These are phyloP conservation scores for Debaryomyces subglobosus DNA, from an alignment of 1,139 yeast species.

Conservation along the genomic window DNA sequence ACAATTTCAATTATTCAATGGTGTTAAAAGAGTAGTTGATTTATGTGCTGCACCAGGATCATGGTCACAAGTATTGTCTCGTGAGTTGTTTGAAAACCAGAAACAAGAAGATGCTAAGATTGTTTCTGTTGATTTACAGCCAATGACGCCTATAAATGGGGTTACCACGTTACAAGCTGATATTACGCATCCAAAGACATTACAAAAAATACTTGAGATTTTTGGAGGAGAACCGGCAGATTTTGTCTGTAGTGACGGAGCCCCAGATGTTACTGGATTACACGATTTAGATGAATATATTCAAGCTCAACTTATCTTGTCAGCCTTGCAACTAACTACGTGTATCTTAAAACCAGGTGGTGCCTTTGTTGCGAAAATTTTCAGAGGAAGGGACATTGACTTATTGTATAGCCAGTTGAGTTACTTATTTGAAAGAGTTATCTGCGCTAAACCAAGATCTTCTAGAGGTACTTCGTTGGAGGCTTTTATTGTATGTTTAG, in stretches of 20 bases:
- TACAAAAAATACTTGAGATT: constrained; percentile 69
- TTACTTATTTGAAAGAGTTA: constrained; percentile 76
- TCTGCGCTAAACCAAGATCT: constrained; percentile 94
- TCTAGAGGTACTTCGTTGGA: constrained; percentile 93
- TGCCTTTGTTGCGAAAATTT: constrained; percentile 91
- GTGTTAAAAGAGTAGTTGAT: constrained; percentile 84
- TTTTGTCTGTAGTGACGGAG: constrained; percentile 95
- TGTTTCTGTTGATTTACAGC: constrained; percentile 94
- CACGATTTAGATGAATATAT: constrained; percentile 96
- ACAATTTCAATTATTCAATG: constrained; percentile 79
- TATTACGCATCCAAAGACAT: constrained; percentile 91
- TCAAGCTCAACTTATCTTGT: constrained; percentile 88
- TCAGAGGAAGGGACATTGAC: constrained; percentile 94
- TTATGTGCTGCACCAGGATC: constrained; percentile 99
- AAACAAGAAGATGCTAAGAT: constrained; percentile 59
- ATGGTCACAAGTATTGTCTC: constrained; percentile 94
- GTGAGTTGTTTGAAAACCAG: constrained; percentile 56
- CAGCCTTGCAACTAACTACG: constrained; percentile 89
- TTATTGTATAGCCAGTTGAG: constrained; percentile 87
- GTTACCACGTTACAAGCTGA: constrained; percentile 93
- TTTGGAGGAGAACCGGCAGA: constrained; percentile 95
- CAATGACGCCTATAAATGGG: constrained; percentile 92
- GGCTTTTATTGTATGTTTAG: constrained; percentile 89
- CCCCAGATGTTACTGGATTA: constrained; percentile 97
- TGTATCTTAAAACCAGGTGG: constrained; percentile 89